Evolutionary conservation across 352 stramenopile species (phyloP), one percentile per base, ranked within the genome.

Genomic region (Globisporangium rhizosaccharum): DNA sequence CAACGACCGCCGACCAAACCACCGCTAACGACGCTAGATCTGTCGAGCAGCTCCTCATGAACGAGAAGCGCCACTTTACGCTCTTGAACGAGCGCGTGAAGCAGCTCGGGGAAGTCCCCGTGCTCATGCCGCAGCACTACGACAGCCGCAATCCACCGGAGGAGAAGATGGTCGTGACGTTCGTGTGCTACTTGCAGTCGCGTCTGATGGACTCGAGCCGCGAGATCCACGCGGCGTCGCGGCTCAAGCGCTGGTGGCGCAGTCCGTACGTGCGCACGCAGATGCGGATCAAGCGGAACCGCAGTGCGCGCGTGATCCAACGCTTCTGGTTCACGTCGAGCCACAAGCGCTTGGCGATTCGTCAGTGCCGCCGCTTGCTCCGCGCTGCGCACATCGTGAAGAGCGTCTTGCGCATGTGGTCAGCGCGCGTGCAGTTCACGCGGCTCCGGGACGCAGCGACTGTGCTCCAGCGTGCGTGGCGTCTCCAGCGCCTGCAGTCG

Each of bases 101-200:
- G 52, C 82, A 96, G 56, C 76, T 99, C 26, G 94, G 96, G 44
- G 90, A 97, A 48, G 85, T 99, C 11, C 94, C 94, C 6, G 85
- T 94, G 15, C 67, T 94, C 10, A 75, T 98, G 37, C 89, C 92
- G 0, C 71, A 87, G 48, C 68, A 91, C 47, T 96, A 92, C 50
- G 82, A 98, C 65, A 93, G 82, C 7, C 84, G 86, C 37, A 91
- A 97, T 57, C 69, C 86, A 2, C 94, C 94, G 3, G 90, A 98
- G 58, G 91, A 97, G 66, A 96, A 97, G 58, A 91, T 95, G 52
- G 94, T 98, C 37, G 70, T 98, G n/a, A 87, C 96, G 3, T 98
- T 97, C 58, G 72, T 98, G 17, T 87, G 87, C 25, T 99, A 97
- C 63, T 66, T 98, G 37, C 97, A 96, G 59, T 97, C 92, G 9